phyloP scores from a whole-genome alignment of 2,329 filamentous ascomycete species.

The Colletotrichum destructivum region DNA sequence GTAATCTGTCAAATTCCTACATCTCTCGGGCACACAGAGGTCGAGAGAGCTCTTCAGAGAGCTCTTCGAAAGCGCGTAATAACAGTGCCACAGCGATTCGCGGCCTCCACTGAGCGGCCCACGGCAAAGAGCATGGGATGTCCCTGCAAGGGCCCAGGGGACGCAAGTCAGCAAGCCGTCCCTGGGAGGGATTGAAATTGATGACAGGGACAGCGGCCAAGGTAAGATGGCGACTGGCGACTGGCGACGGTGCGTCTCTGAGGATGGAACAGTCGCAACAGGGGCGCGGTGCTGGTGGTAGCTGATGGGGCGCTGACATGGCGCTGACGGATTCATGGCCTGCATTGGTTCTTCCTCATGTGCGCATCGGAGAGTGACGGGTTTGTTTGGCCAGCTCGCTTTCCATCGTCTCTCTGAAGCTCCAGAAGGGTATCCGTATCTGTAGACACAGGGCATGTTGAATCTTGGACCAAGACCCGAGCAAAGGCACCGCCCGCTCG shows the following conservation, averaged over 20 bases:
- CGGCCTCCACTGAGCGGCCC: conserved; percentile 14
- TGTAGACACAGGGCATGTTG: conserved; percentile 17
- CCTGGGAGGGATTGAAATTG: conserved; percentile 35
- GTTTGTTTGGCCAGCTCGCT: conserved; percentile 1
- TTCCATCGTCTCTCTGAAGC: conserved; percentile 4
- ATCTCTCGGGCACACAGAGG: background rate
- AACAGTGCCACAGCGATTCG: conserved; percentile 35
- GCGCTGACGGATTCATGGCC: conserved; percentile 18
- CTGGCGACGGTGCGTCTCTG: conserved; percentile 3
- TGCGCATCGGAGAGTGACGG: conserved; percentile 20
- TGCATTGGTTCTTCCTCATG: conserved; percentile 25
- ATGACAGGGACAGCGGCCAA: conserved; percentile 25
- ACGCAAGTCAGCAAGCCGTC: conserved; percentile 19
- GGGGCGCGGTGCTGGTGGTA: background rate
- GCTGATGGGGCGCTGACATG: conserved; percentile 11
- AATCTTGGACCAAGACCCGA: conserved; percentile 29
- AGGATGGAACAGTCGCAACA: background rate
- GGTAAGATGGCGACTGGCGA: conserved; percentile 6
- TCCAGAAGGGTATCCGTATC: no score
- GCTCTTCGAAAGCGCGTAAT: no score
- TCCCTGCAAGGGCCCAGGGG: conserved; percentile 13
- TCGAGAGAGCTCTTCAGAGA: no score
- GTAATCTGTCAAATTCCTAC: conserved; percentile 15
- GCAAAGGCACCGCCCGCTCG: background rate
- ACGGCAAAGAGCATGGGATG: conserved; percentile 18